A percentile compares a stretch with the other conserved stretches of the same genome.
Conservation (phyloP, 139 green algal genomes). For the Haematococcus sp. region DNA sequence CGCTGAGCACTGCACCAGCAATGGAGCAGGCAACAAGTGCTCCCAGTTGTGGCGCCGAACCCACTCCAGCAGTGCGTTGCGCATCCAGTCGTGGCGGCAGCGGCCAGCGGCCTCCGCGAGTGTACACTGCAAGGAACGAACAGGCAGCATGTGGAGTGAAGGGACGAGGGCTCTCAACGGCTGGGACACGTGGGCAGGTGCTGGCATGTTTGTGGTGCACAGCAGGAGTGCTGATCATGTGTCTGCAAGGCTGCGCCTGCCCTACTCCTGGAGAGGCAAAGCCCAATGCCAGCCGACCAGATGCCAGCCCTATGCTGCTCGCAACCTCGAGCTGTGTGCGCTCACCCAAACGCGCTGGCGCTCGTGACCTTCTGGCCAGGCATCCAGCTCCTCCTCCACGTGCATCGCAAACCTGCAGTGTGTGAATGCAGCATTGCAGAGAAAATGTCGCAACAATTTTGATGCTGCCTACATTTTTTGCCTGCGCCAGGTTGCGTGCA, state of each 20-base stretch:
- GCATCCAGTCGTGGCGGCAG: slow-evolving; percentile 80
- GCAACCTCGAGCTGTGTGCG: neutral
- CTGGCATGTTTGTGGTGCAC: neutral
- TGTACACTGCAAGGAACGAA: slow-evolving; percentile 19
- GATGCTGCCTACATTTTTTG: too few species aligned
- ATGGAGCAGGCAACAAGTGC: neutral
- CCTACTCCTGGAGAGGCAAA: too few species aligned
- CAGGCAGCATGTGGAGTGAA: neutral
- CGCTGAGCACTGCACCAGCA: too few species aligned
- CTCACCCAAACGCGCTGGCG: slow-evolving; percentile 78
- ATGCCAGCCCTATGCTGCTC: too few species aligned
- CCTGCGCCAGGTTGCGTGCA: too few species aligned
- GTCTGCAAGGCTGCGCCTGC: neutral
- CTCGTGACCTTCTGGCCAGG: slow-evolving; percentile 77
- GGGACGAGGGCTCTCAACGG: neutral
- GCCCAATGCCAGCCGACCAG: too few species aligned
- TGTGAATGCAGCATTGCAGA: too few species aligned
- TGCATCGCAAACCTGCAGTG: slow-evolving; percentile 58
- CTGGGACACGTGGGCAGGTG: neutral
- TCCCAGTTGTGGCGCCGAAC: slow-evolving; percentile 24
- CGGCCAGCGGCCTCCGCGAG: slow-evolving; percentile 32
- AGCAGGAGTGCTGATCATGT: neutral
- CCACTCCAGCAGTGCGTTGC: slow-evolving; percentile 65
- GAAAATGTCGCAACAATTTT: too few species aligned
- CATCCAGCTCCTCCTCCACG: slow-evolving; percentile 78